These are phyloP conservation scores for Gaeumannomyces sp. DNA, from an alignment of 2,329 filamentous ascomycete species.

Conservation along the genomic window DNA sequence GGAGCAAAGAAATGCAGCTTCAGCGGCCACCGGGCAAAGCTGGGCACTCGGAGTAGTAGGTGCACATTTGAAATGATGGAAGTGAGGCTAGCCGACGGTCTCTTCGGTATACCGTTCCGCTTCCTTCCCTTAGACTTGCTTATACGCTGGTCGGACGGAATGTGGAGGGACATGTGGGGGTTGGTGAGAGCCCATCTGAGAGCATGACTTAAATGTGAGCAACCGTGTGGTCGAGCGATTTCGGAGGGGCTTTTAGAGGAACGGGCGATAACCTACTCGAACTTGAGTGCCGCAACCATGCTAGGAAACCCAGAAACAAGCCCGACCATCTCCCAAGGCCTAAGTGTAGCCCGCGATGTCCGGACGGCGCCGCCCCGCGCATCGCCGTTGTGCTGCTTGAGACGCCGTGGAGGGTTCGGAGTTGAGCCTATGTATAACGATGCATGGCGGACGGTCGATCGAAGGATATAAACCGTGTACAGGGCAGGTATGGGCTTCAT, in stretches of 20 bases:
- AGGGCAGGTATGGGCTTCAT: slow-evolving; percentile 70
- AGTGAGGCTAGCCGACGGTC: slow-evolving; percentile 53
- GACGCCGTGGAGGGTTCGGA: slow-evolving; percentile 74
- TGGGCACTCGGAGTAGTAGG: slow-evolving; percentile 68
- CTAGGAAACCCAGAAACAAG: slow-evolving; percentile 86
- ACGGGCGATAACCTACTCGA: slow-evolving; percentile 58
- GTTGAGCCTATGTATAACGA: slow-evolving; percentile 88
- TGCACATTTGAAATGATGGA: slow-evolving; percentile 76
- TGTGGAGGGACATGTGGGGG: slow-evolving; percentile 72
- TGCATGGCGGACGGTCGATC: slow-evolving; percentile 67
- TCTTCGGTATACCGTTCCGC: slow-evolving; percentile 46
- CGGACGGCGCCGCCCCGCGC: slow-evolving; percentile 73
- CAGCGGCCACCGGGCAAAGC: slow-evolving; percentile 80
- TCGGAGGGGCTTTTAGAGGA: background rate
- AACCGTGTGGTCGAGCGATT: background rate
- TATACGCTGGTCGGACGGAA: slow-evolving; percentile 58
- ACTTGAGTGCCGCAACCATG: slow-evolving; percentile 81
- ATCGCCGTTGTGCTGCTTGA: slow-evolving; percentile 87
- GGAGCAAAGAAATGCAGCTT: slow-evolving; percentile 69
- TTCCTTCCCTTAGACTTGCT: slow-evolving; percentile 45
- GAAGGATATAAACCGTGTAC: slow-evolving; percentile 88
- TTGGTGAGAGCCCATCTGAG: slow-evolving; percentile 90
- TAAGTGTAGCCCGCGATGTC: slow-evolving; percentile 60
- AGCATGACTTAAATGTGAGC: background rate
- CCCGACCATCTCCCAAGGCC: slow-evolving; percentile 88